These are phyloP conservation scores for Eimeria mitis DNA, from an alignment of 169 alveolate genomes.

Conservation along the genomic window DNA sequence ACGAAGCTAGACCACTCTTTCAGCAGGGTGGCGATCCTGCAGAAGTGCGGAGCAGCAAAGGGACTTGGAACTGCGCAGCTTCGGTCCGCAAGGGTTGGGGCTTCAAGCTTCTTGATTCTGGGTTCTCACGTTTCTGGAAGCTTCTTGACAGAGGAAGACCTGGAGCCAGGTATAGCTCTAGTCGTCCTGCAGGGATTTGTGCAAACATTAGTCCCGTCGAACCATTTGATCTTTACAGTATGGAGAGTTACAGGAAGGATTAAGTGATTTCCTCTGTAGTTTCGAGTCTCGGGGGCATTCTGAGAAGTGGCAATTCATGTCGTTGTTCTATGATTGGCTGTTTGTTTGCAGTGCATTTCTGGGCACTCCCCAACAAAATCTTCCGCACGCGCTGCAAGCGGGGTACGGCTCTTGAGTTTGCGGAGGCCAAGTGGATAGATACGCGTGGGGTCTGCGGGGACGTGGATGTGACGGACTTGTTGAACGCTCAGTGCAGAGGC, in stretches of 20 bases:
- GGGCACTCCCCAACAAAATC: constrained; percentile 17
- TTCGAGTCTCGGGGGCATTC: background rate
- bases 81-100: constrained; percentile 26
- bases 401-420: constrained; percentile 39
- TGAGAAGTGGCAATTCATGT: background rate
- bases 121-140: background rate
- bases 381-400: constrained; percentile 55
- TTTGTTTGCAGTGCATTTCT: constrained; percentile 38
- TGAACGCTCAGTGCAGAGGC: constrained; percentile 39
- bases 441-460: constrained; percentile 15
- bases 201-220: background rate
- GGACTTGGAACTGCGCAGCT: constrained; percentile 72
- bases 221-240: background rate
- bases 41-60: constrained; percentile 53
- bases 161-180: constrained; percentile 49
- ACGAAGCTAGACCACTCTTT: constrained; percentile 54
- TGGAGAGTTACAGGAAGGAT: background rate
- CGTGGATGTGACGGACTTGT: constrained; percentile 28
- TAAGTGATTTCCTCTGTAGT: background rate
- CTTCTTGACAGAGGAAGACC: constrained; percentile 27
- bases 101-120: constrained; percentile 11
- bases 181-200: background rate
- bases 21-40: constrained; percentile 65
- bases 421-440: constrained; percentile 50
- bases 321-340: background rate